Evolutionary conservation across 768 basidiomycete species (phyloP).

Genomic region (Steccherinum ochraceum): DNA sequence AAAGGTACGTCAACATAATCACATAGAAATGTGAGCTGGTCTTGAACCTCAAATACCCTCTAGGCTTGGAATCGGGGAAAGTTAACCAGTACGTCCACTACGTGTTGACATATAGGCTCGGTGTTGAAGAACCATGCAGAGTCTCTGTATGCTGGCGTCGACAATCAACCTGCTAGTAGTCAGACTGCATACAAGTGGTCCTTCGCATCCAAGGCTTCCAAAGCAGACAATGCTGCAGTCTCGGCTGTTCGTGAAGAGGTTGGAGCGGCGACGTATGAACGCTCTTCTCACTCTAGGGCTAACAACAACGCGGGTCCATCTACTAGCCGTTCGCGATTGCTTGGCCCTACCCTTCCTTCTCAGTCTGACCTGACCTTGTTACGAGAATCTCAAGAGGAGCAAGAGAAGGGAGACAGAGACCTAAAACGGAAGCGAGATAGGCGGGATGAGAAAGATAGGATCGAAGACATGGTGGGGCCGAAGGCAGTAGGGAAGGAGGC

Average conservation of each 20-base stretch:
- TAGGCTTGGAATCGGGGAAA: constrained; percentile 81
- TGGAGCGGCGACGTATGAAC: constrained; percentile 34
- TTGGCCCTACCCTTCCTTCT: constrained; percentile 66
- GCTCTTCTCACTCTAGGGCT: constrained; percentile 7
- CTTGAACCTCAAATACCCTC: background rate
- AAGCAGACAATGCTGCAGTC: constrained; percentile 54
- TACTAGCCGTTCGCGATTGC: constrained; percentile 35
- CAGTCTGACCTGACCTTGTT: constrained; percentile 65
- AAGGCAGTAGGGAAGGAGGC: constrained; percentile 76
- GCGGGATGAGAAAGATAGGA: constrained; percentile 54
- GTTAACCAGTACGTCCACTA: constrained; percentile 46
- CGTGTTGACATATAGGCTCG: too few relatives aligned
- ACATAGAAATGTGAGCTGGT: background rate
- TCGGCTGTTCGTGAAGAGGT: constrained; percentile 56
- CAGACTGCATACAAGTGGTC: constrained; percentile 88
- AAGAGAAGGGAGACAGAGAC: constrained; percentile 42
- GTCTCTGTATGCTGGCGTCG: constrained; percentile 56
- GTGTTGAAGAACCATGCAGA: constrained; percentile 26
- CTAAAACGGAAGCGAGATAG: constrained; percentile 64
- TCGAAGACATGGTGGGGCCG: constrained; percentile 80
- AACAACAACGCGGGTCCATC: constrained; percentile 11
- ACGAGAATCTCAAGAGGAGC: constrained; percentile 53
- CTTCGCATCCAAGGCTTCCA: constrained; percentile 62
- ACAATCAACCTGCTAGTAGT: constrained; percentile 49
- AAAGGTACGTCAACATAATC: constrained; percentile 40